Evolutionary conservation across 495 filamentous ascomycete species (phyloP).

Genomic region (Tuber aestivum): DNA sequence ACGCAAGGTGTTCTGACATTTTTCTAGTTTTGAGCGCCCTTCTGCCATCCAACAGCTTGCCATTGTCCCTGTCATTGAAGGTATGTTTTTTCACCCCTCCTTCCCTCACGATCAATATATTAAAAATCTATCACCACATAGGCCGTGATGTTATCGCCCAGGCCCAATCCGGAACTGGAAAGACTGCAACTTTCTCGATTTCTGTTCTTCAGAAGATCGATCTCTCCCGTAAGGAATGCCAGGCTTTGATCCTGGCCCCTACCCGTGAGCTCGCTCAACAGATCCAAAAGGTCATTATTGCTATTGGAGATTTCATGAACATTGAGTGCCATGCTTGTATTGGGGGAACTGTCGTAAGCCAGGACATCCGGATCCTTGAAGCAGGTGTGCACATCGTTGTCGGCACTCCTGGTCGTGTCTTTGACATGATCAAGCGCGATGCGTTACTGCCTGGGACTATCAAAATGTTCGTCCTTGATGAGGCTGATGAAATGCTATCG

Average conservation of each 20-base stretch:
- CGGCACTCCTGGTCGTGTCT: constrained; percentile 93
- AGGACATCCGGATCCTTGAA: constrained; percentile 94
- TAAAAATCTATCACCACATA: constrained; percentile 42
- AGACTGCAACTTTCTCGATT: constrained; percentile 98
- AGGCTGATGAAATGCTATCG: constrained; percentile 98
- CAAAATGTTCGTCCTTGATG: constrained; percentile 99
- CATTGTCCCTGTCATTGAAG: constrained; percentile 99
- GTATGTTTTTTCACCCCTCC: constrained; percentile 52
- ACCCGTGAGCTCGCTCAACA: constrained; percentile 97
- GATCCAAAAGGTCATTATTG: constrained; percentile 98
- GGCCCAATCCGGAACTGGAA: constrained; percentile 98
- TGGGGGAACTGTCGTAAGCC: constrained; percentile 93
- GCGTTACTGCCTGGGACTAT: constrained; percentile 89
- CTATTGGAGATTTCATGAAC: constrained; percentile 98
- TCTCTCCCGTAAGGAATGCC: constrained; percentile 83
- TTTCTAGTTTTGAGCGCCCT: constrained; percentile 75
- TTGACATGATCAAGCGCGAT: constrained; percentile 98
- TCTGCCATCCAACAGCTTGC: constrained; percentile 99
- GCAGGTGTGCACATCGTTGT: constrained; percentile 95
- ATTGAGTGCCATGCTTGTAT: constrained; percentile 99
- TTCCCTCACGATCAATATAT: constrained; percentile 4
- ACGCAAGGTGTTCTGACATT: constrained; percentile 15
- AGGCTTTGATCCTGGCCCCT: constrained; percentile 90
- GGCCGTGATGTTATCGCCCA: constrained; percentile 98
- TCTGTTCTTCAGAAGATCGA: constrained; percentile 97